Percentiles rank a stretch among this genome's conserved stretches.
phyloP scores from a whole-genome alignment of 2,329 filamentous ascomycete genomes.

The Nemania sp. region DNA sequence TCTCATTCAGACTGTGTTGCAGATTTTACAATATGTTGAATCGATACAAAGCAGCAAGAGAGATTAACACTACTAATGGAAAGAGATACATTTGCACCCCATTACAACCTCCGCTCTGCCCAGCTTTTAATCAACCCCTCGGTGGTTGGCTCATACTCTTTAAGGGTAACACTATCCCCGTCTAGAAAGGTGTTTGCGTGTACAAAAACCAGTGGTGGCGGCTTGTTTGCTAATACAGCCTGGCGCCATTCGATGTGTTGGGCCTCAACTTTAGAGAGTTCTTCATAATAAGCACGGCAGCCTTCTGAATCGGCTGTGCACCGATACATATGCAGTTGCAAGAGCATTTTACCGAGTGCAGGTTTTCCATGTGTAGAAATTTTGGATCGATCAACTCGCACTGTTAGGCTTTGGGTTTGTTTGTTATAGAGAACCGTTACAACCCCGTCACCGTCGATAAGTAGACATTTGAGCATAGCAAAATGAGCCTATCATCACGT shows the following conservation, averaged over 20 bases:
- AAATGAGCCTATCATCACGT: constrained; percentile 66
- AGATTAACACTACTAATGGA: too few relatives aligned
- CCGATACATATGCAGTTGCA: constrained; percentile 71
- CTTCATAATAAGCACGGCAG: constrained; percentile 68
- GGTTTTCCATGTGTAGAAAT: constrained; percentile 67
- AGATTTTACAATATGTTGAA: constrained; percentile 39
- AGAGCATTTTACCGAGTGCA: constrained; percentile 68
- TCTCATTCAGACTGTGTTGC: constrained; percentile 42
- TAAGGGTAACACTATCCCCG: constrained; percentile 58
- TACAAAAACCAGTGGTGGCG: constrained; percentile 70
- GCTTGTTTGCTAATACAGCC: constrained; percentile 67
- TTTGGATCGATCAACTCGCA: constrained; percentile 68
- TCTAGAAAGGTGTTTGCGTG: constrained; percentile 69
- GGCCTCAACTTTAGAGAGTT: constrained; percentile 65
- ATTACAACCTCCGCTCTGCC: constrained; percentile 50
- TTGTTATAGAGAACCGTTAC: constrained; percentile 62
- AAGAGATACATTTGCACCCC: neutral
- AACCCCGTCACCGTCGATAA: constrained; percentile 64
- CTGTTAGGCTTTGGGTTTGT: constrained; percentile 60
- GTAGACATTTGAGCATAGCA: constrained; percentile 70
- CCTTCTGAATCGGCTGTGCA: constrained; percentile 68
- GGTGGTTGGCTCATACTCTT: constrained; percentile 67
- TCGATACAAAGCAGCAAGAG: neutral
- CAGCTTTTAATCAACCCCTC: constrained; percentile 67
- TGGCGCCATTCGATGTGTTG: constrained; percentile 66